Base-by-base conservation (phyloP, 2,329 filamentous ascomycete genomes). In the Curvularia sp. region DNA sequence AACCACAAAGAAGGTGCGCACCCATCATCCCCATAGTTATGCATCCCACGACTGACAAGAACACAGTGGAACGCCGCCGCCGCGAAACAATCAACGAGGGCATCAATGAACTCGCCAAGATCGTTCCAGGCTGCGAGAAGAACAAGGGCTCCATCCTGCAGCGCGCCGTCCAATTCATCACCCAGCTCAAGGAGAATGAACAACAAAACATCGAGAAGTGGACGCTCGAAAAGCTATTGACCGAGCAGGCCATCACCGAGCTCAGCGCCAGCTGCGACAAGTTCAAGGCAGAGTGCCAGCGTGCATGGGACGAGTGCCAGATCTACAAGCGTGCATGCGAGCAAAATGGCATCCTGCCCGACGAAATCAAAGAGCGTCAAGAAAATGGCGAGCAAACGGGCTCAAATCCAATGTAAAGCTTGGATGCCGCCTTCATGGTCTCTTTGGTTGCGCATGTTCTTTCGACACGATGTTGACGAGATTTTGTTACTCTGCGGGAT, bases 41-140 rank as follows among this genome's bases (percentile, higher is more conserved):
- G 20, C 10, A 7, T 24, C 18, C 20, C 6, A 33, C 2, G 10
- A 48, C 66, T 69, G 26, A 70, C 59, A 5, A 20, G 7, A 8
- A 35, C 46, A 13, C 54, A 98, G 95, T 99, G 62, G 95, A 99
- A 80, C 92, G 95, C 60, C 92, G 95, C 58, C 92, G 95, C 44
- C 91, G 95, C 63, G 95, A 99, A 79, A 97, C 95, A 0, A 99
- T 99, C 77, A 99, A 99, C 67, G 95, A 99, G 79, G 95, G 95
- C 49, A 99, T 99, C 69, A 98, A 97, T 73, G 95, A 98, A 78
- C 86, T 99, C 30, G 92, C 94, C 67, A 98, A 97, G 81, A 96
- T 99, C 66, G 95, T 99, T 0, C 95, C 95, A 0, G 93, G 93
- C 13, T 97, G 94, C 72, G 95, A 99, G 79, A 99, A 98, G 84